phyloP scores from a whole-genome alignment of 1,284 basidiomycete species.

The Chalciporus piperatoides region DNA sequence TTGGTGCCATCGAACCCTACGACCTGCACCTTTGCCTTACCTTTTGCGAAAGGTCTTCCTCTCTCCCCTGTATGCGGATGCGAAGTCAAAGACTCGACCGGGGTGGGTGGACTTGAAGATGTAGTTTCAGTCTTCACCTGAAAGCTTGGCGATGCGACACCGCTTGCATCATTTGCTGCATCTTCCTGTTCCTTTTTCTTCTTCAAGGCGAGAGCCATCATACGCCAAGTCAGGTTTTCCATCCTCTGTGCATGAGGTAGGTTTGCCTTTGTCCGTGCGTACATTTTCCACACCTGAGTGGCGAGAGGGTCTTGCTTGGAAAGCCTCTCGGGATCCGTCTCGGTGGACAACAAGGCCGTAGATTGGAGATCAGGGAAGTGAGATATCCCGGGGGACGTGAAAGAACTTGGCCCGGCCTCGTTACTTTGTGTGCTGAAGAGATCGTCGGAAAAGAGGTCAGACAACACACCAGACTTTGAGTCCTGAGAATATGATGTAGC shows the following conservation, averaged over 20 bases:
- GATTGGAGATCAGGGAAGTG: constrained; percentile 63
- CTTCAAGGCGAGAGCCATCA: constrained; percentile 94
- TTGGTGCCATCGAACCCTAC: constrained; percentile 75
- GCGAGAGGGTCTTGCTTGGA: constrained; percentile 86
- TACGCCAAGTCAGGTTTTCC: constrained; percentile 97
- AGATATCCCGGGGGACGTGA: constrained; percentile 59
- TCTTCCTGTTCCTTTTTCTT: constrained; percentile 79
- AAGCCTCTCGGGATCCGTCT: constrained; percentile 59
- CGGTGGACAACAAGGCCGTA: constrained; percentile 36
- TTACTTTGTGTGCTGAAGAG: constrained; percentile 46
- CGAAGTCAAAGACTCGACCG: constrained; percentile 4
- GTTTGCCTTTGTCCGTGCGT: constrained; percentile 82
- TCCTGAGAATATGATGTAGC: constrained; percentile 40
- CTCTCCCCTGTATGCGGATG: constrained; percentile 44
- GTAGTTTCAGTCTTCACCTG: constrained; percentile 29
- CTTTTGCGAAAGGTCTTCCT: constrained; percentile 72
- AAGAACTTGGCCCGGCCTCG: constrained; percentile 46
- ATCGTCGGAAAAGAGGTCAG: constrained; percentile 70
- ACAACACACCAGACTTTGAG: constrained; percentile 58
- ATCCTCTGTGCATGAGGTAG: constrained; percentile 91
- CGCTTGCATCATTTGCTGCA: constrained; percentile 11
- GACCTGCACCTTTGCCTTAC: constrained; percentile 67
- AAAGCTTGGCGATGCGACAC: constrained; percentile 15
- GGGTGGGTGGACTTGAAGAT: constrained; percentile 11
- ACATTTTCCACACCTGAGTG: constrained; percentile 97